Evolutionary conservation across 805 yeast species (phyloP).

Genomic region (Teunomyces gatunensis): DNA sequence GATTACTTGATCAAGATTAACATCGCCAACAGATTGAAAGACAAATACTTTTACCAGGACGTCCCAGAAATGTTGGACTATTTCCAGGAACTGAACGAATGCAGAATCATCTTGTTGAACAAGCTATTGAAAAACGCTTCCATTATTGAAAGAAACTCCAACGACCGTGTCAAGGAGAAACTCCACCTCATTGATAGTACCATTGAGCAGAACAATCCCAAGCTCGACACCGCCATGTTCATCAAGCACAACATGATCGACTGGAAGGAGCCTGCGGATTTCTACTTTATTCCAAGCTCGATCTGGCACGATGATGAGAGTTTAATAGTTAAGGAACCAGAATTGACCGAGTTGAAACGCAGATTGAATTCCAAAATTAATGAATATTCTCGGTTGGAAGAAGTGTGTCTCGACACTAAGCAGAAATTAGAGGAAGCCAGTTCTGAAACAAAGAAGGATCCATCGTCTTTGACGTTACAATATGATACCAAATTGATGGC

Average conservation of each 20-base stretch:
- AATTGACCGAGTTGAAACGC: constrained; percentile 54
- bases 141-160: constrained; percentile 51
- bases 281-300: constrained; percentile 79
- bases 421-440: constrained; percentile 48
- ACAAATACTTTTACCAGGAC: constrained; percentile 89
- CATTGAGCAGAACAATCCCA: constrained; percentile 67
- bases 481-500: constrained; percentile 54
- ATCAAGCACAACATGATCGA: constrained; percentile 73
- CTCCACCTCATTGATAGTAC: constrained; percentile 53
- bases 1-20: constrained; percentile 75
- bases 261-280: constrained; percentile 89
- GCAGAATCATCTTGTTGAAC: constrained; percentile 70
- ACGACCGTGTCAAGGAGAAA: constrained; percentile 47
- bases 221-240: constrained; percentile 83
- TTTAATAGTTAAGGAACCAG: constrained; percentile 58
- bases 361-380: constrained; percentile 42
- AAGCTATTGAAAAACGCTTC: constrained; percentile 62
- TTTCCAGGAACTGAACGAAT: constrained; percentile 79
- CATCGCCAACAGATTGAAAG: constrained; percentile 86
- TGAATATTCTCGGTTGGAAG: constrained; percentile 40
- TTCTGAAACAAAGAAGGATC: constrained; percentile 30
- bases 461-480: constrained; percentile 41
- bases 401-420: constrained; percentile 46
- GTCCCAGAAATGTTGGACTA: constrained; percentile 86
- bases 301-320: constrained; percentile 97